Conservation (phyloP, 169 alveolate genomes). For the Babesia microti region DNA sequence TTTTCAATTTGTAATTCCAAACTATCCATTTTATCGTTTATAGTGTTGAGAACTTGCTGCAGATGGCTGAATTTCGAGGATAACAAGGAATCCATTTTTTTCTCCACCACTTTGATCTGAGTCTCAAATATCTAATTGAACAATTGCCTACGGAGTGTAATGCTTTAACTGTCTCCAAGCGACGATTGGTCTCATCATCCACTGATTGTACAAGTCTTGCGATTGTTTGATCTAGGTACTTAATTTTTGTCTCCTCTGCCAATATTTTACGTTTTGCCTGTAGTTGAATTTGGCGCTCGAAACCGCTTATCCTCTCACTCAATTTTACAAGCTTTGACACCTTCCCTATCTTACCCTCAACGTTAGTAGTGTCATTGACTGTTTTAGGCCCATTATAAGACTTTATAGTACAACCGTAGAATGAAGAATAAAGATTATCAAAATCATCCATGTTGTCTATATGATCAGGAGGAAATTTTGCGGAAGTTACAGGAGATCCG, state of each 20-base stretch:
- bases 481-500: too few relatives aligned
- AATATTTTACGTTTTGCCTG: conserved; percentile 38
- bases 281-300: conserved; percentile 47
- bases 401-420: too few relatives aligned
- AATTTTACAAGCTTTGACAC: conserved; percentile 30
- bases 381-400: too few relatives aligned
- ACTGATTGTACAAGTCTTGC: conserved; percentile 21
- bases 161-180: conserved; percentile 48
- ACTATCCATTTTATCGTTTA: conserved; percentile 33
- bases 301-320: conserved; percentile 37
- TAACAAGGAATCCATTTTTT: conserved; percentile 30
- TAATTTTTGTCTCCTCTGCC: conserved; percentile 27
- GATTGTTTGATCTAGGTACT: conserved; percentile 27
- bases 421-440: too few relatives aligned
- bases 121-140: conserved; percentile 34
- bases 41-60: conserved; percentile 29
- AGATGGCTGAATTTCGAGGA: conserved; percentile 36
- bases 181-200: conserved; percentile 44
- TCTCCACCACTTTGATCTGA: conserved; percentile 34
- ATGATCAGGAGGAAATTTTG: too few relatives aligned
- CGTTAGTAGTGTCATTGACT: conserved; percentile 30
- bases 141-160: conserved; percentile 36
- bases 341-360: conserved; percentile 23
- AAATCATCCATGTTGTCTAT: too few relatives aligned
- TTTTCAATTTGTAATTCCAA: conserved; percentile 21